Evolutionary conservation across 1,284 basidiomycete species (phyloP), one percentile per base, ranked within the genome.

Genomic region (Ustilago crameri): DNA sequence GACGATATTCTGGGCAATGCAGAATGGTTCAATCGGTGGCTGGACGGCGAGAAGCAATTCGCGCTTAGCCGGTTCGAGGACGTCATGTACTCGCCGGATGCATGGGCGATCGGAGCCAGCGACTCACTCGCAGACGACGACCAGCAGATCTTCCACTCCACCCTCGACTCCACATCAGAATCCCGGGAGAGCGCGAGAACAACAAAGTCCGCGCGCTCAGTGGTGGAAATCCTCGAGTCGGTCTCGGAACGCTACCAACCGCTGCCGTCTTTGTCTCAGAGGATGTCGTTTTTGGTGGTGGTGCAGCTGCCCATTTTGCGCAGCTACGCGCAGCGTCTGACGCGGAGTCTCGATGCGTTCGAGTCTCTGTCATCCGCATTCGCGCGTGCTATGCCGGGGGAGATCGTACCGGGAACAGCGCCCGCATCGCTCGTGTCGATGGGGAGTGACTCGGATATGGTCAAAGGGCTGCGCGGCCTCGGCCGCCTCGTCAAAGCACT

Each of bases 11-110:
- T 98, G 1, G 91, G 89, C 9, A 89, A 91, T 67, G 87, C 89
- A 44, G 90, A 91, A 48, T 98, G 93, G 93, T 97, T 96, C 82
- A 88, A 90, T 46, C 87, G 88, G 3, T 98, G 95, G 95, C 84
- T 97, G 1, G 72, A 81, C 26, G 78, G 80, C 22, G 81, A 83
- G 45, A 72, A 73, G 49, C 46, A 79, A 91, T 92, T 95, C 76
- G 88, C 90, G 3, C 88, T 93, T 75, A 87, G 88, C 51, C 90
- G 91, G 78, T 96, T 91, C 79, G 88, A 92, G 65, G 89, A 91
- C 38, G 91, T 95, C 48, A 91, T 96, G 65, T 88, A 88, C 45
- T 86, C 90, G 1, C 77, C 89, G 0, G 91, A 94, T 61, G 95
- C 95, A 0, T 98, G 95, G 95, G 86, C 87, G n/a, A 89, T 96